A percentile compares a stretch with the other conserved stretches of the same genome.
phyloP scores from a whole-genome alignment of 2,329 filamentous ascomycete genomes.

The Colletotrichum camelliae region DNA sequence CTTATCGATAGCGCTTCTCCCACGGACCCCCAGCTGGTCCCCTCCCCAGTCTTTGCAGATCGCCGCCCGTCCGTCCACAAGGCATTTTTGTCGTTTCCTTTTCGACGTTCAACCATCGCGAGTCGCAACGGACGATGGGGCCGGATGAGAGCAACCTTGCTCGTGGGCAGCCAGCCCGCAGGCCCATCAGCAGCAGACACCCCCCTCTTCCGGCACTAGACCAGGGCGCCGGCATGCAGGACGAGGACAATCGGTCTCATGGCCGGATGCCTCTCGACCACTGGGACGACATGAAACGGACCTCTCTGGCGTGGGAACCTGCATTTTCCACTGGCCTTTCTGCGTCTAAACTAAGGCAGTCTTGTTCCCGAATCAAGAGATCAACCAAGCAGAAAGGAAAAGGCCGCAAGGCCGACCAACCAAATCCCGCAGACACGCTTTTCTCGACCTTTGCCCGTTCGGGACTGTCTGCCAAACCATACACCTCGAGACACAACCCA shows the following conservation, averaged over 20 bases:
- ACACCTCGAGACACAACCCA: background rate
- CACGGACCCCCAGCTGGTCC: background rate
- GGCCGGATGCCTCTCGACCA: background rate
- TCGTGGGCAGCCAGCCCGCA: background rate
- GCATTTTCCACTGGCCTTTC: background rate
- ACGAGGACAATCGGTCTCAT: constrained; percentile 8
- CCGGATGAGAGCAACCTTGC: background rate
- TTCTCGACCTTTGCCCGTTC: background rate
- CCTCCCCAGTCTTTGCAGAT: constrained; percentile 1
- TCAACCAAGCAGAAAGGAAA: background rate
- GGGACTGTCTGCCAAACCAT: background rate
- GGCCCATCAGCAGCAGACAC: background rate
- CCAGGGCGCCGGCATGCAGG: background rate
- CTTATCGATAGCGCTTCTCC: constrained; percentile 22
- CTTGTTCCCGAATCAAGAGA: background rate
- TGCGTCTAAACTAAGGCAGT: background rate
- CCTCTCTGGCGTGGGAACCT: background rate
- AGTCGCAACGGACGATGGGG: background rate
- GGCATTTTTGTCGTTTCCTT: background rate
- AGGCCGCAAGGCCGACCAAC: background rate
- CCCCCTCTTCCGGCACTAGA: background rate
- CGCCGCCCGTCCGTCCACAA: background rate
- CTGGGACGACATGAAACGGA: constrained; percentile 14
- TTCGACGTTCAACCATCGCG: background rate
- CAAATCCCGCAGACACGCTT: background rate